Evolutionary conservation across 2,329 filamentous ascomycete species (phyloP).

Genomic region (Fusarium subglutinans): DNA sequence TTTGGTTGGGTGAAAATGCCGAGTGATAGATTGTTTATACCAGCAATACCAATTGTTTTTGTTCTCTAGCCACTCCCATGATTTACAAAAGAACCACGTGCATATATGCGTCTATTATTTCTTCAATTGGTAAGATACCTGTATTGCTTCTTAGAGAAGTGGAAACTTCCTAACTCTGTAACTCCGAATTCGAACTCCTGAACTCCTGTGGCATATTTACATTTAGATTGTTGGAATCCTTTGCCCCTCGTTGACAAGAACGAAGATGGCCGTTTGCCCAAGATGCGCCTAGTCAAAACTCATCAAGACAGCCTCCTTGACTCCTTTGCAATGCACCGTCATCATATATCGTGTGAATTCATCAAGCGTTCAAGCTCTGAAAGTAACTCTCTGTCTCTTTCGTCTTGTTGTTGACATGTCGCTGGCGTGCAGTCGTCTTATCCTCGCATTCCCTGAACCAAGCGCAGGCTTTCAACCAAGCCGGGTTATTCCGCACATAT

Average conservation of each 20-base stretch:
- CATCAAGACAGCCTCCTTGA: not conserved
- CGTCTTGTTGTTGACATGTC: conserved; percentile 23
- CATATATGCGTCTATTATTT: not conserved
- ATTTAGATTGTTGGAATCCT: not conserved
- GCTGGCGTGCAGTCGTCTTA: conserved; percentile 9
- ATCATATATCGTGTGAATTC: not conserved
- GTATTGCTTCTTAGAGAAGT: not conserved
- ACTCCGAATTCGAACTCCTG: not conserved
- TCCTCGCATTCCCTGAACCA: conserved; percentile 49
- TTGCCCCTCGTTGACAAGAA: not conserved
- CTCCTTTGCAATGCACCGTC: not conserved
- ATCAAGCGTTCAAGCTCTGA: not conserved
- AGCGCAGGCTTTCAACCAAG: conserved; percentile 55
- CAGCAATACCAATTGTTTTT: conserved; percentile 40
- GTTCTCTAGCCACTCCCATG: not conserved
- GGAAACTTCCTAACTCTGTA: not conserved
- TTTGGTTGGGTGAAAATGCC: conserved; percentile 39
- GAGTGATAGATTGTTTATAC: conserved; percentile 42
- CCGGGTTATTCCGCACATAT: conserved; percentile 54
- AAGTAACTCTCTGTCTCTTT: conserved; percentile 39
- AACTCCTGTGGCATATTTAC: not conserved
- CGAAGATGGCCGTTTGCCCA: not conserved
- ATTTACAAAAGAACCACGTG: not conserved
- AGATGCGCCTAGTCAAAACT: not conserved
- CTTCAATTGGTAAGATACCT: not conserved